Base-by-base conservation (phyloP, 768 basidiomycete species). In the Mrakia frigida region DNA sequence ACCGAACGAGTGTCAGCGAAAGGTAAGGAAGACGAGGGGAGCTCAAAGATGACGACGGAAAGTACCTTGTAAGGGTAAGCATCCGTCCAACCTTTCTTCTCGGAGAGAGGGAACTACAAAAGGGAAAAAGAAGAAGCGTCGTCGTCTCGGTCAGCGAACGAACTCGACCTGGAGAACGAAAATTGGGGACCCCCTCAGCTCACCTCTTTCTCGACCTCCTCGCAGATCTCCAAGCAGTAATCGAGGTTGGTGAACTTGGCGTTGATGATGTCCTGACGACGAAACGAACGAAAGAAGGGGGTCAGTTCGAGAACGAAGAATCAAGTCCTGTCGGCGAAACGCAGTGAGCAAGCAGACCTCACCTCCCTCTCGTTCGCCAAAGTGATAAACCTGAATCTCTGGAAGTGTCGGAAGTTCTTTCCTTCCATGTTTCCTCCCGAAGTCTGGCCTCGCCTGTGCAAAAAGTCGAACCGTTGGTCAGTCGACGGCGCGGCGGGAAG, bases 341-440 rank as follows among this genome's bases (percentile, higher is more conserved):
- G 10, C 1, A 28, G 10, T 25, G 5, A 11, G n/a, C n/a, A 56
- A 25, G 23, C 9, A 1, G n/a, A 5, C 56, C 56, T 56, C 56
- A 56, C 56, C 56, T 56, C 56, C 25, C 70, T 43, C 18, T 28
- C 70, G 31, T 71, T 71, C 25, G 70, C 70, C 43, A 41, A n/a
- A n/a, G 46, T 59, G 70, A 71, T 71, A 50, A 71, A 71, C 5
- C 70, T 46, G 70, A 71, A 71, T 13, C 70, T 46, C 43, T 71
- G 70, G 53, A 71, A 71, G 53, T 71, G 50, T 6, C 70, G 31
- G 50, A 35, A 71, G 46, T 71, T 71, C 14, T 11, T 59, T 6
- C 70, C 70, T 28, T 71, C 70, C 70, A 71, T 71, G 50, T 59
- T 71, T 6, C 70, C 70, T 1, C 70, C 70, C 5, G 50, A 52